Base-by-base conservation (phyloP, 768 basidiomycete genomes). In the Russula brevipes region DNA sequence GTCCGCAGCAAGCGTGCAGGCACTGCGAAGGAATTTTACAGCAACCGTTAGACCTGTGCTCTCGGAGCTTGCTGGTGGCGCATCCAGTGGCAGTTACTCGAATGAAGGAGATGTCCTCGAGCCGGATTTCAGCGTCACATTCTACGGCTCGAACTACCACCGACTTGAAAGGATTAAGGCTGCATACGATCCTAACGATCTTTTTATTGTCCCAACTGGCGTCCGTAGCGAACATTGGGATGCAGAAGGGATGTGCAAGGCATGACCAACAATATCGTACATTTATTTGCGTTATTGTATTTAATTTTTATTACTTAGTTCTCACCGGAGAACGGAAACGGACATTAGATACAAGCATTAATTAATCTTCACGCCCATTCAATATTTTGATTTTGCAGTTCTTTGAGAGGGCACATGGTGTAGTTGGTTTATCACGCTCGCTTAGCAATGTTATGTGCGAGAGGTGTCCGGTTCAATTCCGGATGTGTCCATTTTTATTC, bases 151-250 rank as follows among this genome's bases (percentile, higher is more conserved):
- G 5, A 76, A 76, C 49, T 76, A 76, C 50, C 63, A 56, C 14
- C 71, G 63, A 52, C 64, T 76, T n/a, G 71, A 70, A 47, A 31
- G 3, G 11, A 72, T 76, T 54, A 77, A 75, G 63, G 51, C 53
- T 6, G 61, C 57, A 39, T 76, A 76, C 59, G 75, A 76, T 59
- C 72, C 73, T n/a, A 59, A 57, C 2, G 75, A 74, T 49, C 60
- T 75, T 17, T 76, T 75, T 57, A 74, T 76, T 53, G 74, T 73
- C 19, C 41, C 52, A 17, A 59, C 66, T 6, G 74, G 74, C 4
- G 73, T 75, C n/a, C 73, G 72, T 5, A 72, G 72, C 42, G 74
- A 75, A 63, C n/a, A 68, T 54, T 75, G 74, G 75, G 72, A 75
- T 57, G 59, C 53, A 46, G 66, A 67, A 24, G 73, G 73, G 8